Conservation (phyloP, 352 stramenopile genomes). For the Phytophthora sansomeana region DNA sequence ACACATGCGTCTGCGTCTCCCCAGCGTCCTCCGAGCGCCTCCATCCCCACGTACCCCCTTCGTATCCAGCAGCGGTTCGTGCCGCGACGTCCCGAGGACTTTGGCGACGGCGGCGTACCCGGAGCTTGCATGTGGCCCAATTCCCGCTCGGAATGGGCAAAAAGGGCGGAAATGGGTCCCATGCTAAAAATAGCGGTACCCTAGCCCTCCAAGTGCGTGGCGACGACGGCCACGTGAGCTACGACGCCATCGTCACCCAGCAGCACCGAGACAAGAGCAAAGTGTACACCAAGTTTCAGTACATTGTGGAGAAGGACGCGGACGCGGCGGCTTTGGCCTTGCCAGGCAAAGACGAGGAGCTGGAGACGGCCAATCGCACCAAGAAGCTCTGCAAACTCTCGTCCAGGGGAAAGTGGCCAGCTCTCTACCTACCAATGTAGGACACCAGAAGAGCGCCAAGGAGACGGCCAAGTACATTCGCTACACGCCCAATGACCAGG, state of each 20-base stretch:
- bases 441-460: conserved; percentile 92
- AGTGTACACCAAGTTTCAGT: conserved; percentile 94
- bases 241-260: conserved; percentile 98
- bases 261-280: conserved; percentile 95
- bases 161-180: conserved; percentile 65
- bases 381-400: conserved; percentile 90
- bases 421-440: conserved; percentile 74
- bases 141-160: conserved; percentile 97
- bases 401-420: conserved; percentile 93
- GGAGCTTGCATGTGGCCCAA: conserved; percentile 98
- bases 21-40: conserved; percentile 4
- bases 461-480: conserved; percentile 86
- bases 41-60: conserved; percentile 63
- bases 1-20: not conserved
- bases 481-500: conserved; percentile 87
- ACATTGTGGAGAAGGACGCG: conserved; percentile 93
- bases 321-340: conserved; percentile 60
- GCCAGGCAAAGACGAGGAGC: conserved; percentile 68
- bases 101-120: conserved; percentile 98
- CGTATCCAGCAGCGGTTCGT: conserved; percentile 69
- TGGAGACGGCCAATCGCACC: conserved; percentile 74
- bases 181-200: conserved; percentile 39
- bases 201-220: conserved; percentile 95
- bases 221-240: conserved; percentile 87
- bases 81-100: conserved; percentile 85